Evolutionary conservation across 441 rosid genomes (phyloP).

Genomic region (Populus hybrid): DNA sequence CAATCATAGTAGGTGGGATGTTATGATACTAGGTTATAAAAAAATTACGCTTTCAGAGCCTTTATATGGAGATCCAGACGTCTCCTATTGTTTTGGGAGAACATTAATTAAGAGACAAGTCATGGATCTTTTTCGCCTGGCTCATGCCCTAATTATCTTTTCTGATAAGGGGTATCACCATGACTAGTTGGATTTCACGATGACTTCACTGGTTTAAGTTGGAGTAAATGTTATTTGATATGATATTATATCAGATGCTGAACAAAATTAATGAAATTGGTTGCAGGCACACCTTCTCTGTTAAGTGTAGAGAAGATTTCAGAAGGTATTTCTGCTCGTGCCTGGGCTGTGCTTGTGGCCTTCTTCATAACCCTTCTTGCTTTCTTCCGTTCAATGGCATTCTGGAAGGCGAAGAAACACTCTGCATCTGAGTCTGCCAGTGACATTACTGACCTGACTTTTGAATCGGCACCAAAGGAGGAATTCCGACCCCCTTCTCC

Average conservation of each 20-base stretch:
- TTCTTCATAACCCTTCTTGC: conserved; percentile 46
- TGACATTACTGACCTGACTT: conserved; percentile 27
- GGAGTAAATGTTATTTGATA: not conserved
- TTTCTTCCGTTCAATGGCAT: conserved; percentile 41
- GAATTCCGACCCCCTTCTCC: conserved; percentile 66
- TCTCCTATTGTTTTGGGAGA: not conserved
- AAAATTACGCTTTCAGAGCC: not conserved
- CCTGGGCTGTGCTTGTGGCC: conserved; percentile 43
- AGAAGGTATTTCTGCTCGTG: conserved; percentile 42
- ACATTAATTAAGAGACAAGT: not conserved
- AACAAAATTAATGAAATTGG: conserved; percentile 20
- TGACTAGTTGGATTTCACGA: not conserved
- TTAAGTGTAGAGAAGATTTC: conserved; percentile 35
- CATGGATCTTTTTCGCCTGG: not conserved
- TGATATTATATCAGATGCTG: conserved; percentile 8
- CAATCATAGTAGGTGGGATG: not conserved
- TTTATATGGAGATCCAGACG: not conserved
- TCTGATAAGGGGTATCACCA: not conserved
- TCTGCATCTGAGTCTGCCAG: conserved; percentile 25
- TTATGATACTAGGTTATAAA: not conserved
- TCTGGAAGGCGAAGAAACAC: conserved; percentile 34
- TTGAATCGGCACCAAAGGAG: conserved; percentile 42
- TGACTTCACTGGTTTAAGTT: not conserved
- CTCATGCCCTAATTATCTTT: not conserved
- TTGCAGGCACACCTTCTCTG: conserved; percentile 41